phyloP scores from a whole-genome alignment of 495 filamentous ascomycete species.

The Thozetella sp. region DNA sequence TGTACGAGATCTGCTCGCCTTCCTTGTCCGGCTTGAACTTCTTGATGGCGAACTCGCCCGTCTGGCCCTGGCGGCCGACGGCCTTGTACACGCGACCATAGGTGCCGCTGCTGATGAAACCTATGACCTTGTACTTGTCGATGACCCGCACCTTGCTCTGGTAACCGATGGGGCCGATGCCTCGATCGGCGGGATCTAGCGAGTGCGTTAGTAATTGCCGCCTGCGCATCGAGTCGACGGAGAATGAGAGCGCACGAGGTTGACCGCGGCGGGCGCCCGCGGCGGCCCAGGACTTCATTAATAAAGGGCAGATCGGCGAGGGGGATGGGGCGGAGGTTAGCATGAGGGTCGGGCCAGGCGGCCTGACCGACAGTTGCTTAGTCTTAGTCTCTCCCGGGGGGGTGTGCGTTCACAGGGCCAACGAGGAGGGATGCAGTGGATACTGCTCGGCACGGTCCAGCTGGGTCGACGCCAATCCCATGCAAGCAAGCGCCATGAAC shows the following conservation, averaged over 20 bases:
- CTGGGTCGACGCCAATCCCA: background rate
- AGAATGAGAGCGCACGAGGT: background rate
- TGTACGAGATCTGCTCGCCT: constrained; percentile 91
- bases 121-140: constrained; percentile 92
- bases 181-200: constrained; percentile 48
- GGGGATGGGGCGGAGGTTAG: too few species aligned
- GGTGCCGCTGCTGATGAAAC: constrained; percentile 98
- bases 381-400: too few species aligned
- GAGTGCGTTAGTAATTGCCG: constrained; percentile 16
- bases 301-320: too few species aligned
- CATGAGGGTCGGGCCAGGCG: too few species aligned
- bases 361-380: too few species aligned
- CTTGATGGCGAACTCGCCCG: constrained; percentile 93
- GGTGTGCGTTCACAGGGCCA: too few species aligned
- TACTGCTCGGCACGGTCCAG: background rate
- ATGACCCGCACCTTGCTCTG: constrained; percentile 86
- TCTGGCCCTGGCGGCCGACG: constrained; percentile 67
- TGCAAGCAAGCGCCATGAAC: background rate
- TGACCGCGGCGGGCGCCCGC: background rate
- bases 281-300: background rate
- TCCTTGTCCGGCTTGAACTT: constrained; percentile 99
- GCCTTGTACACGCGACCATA: constrained; percentile 99
- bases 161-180: constrained; percentile 56
- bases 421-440: background rate
- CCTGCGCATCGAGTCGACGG: background rate